Percentiles rank a stretch among this genome's conserved stretches.
Evolutionary conservation across 345 rosid genomes (phyloP).

Genomic region (Melastoma malabathricum): DNA sequence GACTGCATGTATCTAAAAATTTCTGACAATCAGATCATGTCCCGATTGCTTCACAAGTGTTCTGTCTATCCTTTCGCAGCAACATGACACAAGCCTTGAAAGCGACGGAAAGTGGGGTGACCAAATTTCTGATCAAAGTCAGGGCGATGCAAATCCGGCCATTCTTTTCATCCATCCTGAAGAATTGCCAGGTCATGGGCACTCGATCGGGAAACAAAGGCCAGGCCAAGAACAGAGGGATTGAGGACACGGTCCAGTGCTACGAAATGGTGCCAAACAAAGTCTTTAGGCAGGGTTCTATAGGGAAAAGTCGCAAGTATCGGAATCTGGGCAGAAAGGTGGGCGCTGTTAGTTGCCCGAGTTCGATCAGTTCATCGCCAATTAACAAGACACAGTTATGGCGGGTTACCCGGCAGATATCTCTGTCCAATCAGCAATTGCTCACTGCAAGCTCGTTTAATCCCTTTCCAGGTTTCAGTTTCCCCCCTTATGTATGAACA

Average conservation of each 20-base stretch:
- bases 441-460: slow-evolving; percentile 27
- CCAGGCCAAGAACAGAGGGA: neutral
- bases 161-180: slow-evolving; percentile 16
- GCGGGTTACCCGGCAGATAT: slow-evolving; percentile 4
- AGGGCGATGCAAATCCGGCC: slow-evolving; percentile 12
- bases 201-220: no score
- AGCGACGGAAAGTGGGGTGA: slow-evolving; percentile 6
- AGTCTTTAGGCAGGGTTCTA: no score
- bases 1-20: no score
- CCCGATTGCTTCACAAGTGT: neutral
- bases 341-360: slow-evolving; percentile 4
- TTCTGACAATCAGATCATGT: neutral
- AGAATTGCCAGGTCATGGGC: slow-evolving; percentile 5
- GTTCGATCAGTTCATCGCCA: slow-evolving; percentile 14
- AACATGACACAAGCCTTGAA: slow-evolving; percentile 5
- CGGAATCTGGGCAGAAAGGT: neutral
- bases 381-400: slow-evolving; percentile 3
- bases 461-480: slow-evolving; percentile 10
- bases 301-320: no score
- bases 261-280: neutral
- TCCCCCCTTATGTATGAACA: no score
- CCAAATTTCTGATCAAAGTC: slow-evolving; percentile 21
- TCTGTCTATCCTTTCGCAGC: neutral
- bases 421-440: slow-evolving; percentile 31
- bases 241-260: slow-evolving; percentile 1